Evolutionary conservation across 2,329 filamentous ascomycete species (phyloP), one percentile per base, ranked within the genome.

Genomic region (Achaetomium macrosporum): DNA sequence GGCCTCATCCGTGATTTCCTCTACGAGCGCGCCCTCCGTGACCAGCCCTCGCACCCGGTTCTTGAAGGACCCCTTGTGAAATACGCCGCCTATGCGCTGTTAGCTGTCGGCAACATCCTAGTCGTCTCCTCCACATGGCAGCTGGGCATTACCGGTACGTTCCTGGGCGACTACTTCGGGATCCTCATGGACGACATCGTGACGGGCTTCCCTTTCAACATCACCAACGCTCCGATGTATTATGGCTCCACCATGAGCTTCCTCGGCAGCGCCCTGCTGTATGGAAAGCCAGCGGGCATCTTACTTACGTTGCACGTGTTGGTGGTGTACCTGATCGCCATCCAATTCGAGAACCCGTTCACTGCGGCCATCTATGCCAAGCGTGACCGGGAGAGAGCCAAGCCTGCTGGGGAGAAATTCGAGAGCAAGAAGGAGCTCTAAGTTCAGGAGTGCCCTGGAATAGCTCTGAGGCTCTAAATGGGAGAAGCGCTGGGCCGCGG

Each of bases 141-240:
- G 33, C 83, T 99, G 39, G 93, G 93, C 53, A 83, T 99, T 65
- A 96, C 90, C 0, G 93, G 93, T 58, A 99, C 93, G 36, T 99
- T 96, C 69, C 77, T 99, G 35, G 93, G 93, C 63, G 93, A 99
- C 75, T 99, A 99, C 77, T 99, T 97, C 68, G 93, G 93, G 62
- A 96, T 97, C 69, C 78, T 99, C 60, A 95, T 96, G 90, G 92
- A 97, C 68, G 76, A 86, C 61, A 92, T 92, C 64, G 91, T 99
- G 48, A 95, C 90, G 12, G 87, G 88, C 13, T 99, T 99, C 68
- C 93, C 93, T 2, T 99, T 99, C 79, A 97, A 88, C 71, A 79
- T 97, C 56, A 91, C 86, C 50, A 82, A 83, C 60, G 87, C 90
- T 48, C 93, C 93, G 57, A 99, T 99, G 93, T 99, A 99, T 76